A percentile compares a stretch with the other conserved stretches of the same genome.
These are phyloP conservation scores for Tetrahymena elliotti DNA, from an alignment of 73 alveolate genomes.

Conservation along the genomic window DNA sequence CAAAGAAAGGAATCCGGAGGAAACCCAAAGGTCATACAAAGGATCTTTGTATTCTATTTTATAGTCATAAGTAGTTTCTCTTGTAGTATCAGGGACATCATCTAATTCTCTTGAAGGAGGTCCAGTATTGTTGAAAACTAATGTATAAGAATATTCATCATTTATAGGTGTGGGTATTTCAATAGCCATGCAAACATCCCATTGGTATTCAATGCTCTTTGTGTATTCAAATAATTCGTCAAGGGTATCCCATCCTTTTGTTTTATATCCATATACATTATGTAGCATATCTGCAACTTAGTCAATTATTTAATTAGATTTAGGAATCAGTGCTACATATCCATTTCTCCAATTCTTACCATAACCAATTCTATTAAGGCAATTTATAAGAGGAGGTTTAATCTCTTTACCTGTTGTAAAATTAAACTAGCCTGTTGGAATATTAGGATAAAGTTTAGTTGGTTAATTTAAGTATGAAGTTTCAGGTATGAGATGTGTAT, in stretches of 20 bases:
- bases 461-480: background rate
- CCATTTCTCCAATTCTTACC: conserved; percentile 28
- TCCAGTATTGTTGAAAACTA: background rate
- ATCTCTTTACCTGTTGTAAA: background rate
- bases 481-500: background rate
- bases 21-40: background rate
- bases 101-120: background rate
- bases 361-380: background rate
- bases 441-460: background rate
- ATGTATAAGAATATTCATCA: background rate
- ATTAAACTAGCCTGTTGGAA: background rate
- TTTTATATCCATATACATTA: background rate
- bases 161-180: background rate
- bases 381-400: background rate
- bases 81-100: background rate
- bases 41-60: background rate
- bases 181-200: background rate
- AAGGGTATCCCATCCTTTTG: background rate
- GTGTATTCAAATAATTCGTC: background rate
- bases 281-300: background rate
- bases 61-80: background rate
- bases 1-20: background rate
- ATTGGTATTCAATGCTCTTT: background rate
- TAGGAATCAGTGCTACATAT: conserved; percentile 11
- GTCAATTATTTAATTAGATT: background rate